Evolutionary conservation across 352 stramenopile genomes (phyloP).

Genomic region (Elongisporangium anandrum): DNA sequence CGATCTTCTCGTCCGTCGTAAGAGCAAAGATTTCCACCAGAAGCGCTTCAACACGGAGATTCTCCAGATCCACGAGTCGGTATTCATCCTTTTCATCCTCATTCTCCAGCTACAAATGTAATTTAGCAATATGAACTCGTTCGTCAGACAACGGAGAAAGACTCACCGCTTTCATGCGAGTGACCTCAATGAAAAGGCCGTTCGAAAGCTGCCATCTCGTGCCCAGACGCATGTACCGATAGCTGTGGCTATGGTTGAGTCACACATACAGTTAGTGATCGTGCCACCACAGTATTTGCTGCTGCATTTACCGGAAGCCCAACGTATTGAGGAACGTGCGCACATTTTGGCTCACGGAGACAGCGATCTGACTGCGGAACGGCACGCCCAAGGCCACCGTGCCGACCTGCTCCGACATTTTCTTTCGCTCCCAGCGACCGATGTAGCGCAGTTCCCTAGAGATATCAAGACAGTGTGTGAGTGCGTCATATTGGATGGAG

Average conservation of each 20-base stretch:
- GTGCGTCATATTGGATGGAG: too few relatives aligned
- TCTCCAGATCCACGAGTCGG: slow-evolving; percentile 78
- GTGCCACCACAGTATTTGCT: not conserved
- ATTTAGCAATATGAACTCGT: not conserved
- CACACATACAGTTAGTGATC: not conserved
- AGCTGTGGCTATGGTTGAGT: slow-evolving; percentile 50
- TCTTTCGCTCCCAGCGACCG: slow-evolving; percentile 82
- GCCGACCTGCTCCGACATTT: slow-evolving; percentile 75
- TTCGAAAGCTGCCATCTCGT: slow-evolving; percentile 83
- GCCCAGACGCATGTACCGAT: slow-evolving; percentile 78
- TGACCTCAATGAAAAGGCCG: slow-evolving; percentile 80
- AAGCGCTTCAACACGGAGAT: slow-evolving; percentile 77
- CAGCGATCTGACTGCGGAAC: slow-evolving; percentile 79
- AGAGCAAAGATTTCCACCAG: slow-evolving; percentile 83
- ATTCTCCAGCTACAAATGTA: slow-evolving; percentile 49
- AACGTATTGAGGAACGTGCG: slow-evolving; percentile 67
- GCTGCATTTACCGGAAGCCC: slow-evolving; percentile 55
- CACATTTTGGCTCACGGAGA: slow-evolving; percentile 81
- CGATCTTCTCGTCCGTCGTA: slow-evolving; percentile 83
- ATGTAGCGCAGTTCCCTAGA: slow-evolving; percentile 79
- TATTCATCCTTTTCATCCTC: slow-evolving; percentile 83
- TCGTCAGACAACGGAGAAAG: not conserved
- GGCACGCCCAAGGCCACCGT: slow-evolving; percentile 57
- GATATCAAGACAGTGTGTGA: not conserved
- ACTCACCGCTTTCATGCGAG: slow-evolving; percentile 77